A percentile compares a stretch with the other conserved stretches of the same genome.
phyloP scores from a whole-genome alignment of 306 rosid genomes.

The Citrullus amarus region DNA sequence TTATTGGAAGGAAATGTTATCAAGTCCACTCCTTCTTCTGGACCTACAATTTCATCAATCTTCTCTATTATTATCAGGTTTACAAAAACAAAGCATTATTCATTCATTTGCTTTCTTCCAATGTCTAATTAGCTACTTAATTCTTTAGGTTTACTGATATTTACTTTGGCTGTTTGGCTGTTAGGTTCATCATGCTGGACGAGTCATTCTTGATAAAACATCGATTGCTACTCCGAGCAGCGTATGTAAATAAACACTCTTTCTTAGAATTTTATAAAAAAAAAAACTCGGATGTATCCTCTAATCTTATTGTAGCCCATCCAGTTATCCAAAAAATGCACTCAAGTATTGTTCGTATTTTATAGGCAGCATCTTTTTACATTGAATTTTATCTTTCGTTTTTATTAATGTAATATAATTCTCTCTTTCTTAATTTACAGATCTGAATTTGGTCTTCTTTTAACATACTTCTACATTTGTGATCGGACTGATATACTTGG shows the following conservation, averaged over 20 bases:
- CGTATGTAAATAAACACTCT: conserved; percentile 44
- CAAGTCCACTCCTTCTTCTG: conserved; percentile 39
- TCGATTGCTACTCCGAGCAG: conserved; percentile 79
- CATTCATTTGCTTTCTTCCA: no score
- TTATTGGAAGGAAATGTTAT: conserved; percentile 61
- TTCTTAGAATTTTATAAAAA: neutral
- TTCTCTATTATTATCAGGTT: conserved; percentile 53
- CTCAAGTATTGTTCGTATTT: neutral
- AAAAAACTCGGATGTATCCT: neutral
- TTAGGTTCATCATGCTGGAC: conserved; percentile 74
- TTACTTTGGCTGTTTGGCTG: neutral
- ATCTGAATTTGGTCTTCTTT: conserved; percentile 64
- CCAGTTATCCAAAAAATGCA: no score
- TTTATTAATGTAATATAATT: no score
- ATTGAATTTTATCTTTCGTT: no score
- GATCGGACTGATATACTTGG: conserved; percentile 79
- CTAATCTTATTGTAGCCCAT: neutral
- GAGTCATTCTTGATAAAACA: conserved; percentile 62
- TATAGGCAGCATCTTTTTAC: no score
- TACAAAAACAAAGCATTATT: neutral
- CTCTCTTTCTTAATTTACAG: conserved; percentile 19
- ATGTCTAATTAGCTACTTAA: neutral
- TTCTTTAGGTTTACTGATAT: conserved; percentile 9
- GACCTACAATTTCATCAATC: conserved; percentile 32
- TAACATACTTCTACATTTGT: conserved; percentile 61